A percentile compares a stretch with the other conserved stretches of the same genome.
Evolutionary conservation across 768 basidiomycete genomes (phyloP).

Genomic region (Collybia mongolica): DNA sequence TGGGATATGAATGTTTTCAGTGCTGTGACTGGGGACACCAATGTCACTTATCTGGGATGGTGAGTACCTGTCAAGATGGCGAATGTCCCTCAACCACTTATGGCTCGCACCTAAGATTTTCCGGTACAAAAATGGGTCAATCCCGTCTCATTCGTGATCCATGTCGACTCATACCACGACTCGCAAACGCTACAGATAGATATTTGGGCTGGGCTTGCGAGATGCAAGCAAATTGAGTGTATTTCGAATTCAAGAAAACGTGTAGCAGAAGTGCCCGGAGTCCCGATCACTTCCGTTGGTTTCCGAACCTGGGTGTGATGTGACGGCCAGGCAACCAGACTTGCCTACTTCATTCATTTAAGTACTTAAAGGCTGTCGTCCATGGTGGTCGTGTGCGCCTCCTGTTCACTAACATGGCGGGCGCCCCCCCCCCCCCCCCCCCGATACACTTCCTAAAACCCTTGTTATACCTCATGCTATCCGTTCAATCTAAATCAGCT

Average conservation of each 20-base stretch:
- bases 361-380: background rate
- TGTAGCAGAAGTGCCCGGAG: background rate
- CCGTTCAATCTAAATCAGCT: conserved; percentile 17
- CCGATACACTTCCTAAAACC: background rate
- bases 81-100: no score
- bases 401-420: background rate
- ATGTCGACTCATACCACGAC: no score
- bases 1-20: no score
- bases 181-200: no score
- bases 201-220: no score
- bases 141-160: no score
- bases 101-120: no score
- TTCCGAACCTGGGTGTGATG: conserved; percentile 29
- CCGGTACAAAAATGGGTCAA: no score
- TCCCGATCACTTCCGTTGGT: conserved; percentile 31
- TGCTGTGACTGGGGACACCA: no score
- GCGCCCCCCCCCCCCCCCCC: background rate
- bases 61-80: no score
- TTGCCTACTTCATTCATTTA: conserved; percentile 7
- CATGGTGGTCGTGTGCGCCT: conserved; percentile 26
- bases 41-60: no score
- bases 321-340: conserved; percentile 11
- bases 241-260: background rate
- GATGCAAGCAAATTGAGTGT: background rate
- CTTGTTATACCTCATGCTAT: conserved; percentile 18